Base-by-base conservation (phyloP, 2,329 filamentous ascomycete species). In the Botryotinia globosa region DNA sequence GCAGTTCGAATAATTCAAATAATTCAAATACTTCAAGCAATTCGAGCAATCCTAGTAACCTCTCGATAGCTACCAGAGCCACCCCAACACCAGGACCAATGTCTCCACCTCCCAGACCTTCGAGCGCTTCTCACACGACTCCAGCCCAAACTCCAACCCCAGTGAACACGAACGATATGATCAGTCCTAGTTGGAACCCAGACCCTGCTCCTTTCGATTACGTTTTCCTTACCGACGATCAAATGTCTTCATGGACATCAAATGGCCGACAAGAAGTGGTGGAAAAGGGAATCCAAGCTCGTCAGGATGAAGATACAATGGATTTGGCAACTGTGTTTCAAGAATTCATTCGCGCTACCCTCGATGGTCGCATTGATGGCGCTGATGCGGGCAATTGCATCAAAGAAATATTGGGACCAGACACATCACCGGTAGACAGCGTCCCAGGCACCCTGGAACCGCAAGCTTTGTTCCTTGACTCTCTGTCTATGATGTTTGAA, bases 401-500 rank as follows among this genome's bases (percentile, higher is more conserved):
- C 73, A 92, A 90, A 78, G 89, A 94, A 74, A 92, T 97, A 39
- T 83, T 97, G 45, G 87, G 87, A 29, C 84, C 87, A 72, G 85
- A 88, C 74, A 81, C 83, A 73, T 82, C 84, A 2, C 74, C 78
- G 45, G 85, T 86, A 70, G 84, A 85, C 71, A 83, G 85, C 76
- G 83, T 85, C 73, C 84, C 86, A 32, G 80, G 84, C 78, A 81
- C 81, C 44, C 88, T 92, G 76, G 89, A 92, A 78, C 84, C 89
- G 6, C 87, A 89, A 71, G 89, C 89, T 5, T 84, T 94, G 29
- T 96, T 98, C 79, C 87, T 97, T 75, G 94, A 97, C 82, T 92
- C 90, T 0, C 83, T 98, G 51, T 92, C 93, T 4, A 90, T 96
- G 73, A 87, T 96, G 71, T 88, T 92, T 74, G 93, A 97, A 71